These are phyloP conservation scores for Candida incommunis DNA, from an alignment of 805 yeast genomes.

Conservation along the genomic window DNA sequence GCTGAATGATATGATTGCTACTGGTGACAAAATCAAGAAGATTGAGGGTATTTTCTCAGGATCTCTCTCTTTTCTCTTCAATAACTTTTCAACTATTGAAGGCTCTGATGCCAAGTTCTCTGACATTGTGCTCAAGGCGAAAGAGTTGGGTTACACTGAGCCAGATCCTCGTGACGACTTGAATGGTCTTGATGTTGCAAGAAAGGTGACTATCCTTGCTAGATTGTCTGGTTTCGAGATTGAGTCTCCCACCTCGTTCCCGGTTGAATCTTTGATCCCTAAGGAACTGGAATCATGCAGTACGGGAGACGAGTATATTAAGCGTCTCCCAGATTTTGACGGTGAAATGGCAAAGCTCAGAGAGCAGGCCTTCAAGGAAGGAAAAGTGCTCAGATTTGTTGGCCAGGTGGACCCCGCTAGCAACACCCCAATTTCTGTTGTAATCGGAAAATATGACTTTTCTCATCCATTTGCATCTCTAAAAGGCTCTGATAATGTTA, in stretches of 20 bases:
- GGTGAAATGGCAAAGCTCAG: constrained; percentile 62
- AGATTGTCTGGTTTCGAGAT: constrained; percentile 81
- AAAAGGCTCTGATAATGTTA: constrained; percentile 92
- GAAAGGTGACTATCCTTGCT: constrained; percentile 93
- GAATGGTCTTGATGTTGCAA: constrained; percentile 95
- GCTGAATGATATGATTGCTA: constrained; percentile 70
- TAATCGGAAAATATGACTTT: constrained; percentile 70
- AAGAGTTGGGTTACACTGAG: constrained; percentile 88
- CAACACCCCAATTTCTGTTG: constrained; percentile 59
- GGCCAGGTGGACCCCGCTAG: constrained; percentile 70
- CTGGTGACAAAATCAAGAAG: constrained; percentile 85
- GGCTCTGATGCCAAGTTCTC: constrained; percentile 62
- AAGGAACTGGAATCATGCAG: constrained; percentile 47
- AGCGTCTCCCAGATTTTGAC: constrained; percentile 72
- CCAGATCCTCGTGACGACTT: constrained; percentile 99
- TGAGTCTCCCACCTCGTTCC: constrained; percentile 81
- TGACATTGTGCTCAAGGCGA: constrained; percentile 79
- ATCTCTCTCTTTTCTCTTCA: constrained; percentile 87
- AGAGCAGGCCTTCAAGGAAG: constrained; percentile 65
- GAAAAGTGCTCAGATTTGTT: constrained; percentile 84
- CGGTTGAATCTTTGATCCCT: constrained; percentile 89
- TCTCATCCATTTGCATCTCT: constrained; percentile 94
- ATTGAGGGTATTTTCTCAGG: constrained; percentile 97
- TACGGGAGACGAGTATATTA: constrained; percentile 66
- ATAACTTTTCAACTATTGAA: constrained; percentile 67